These are phyloP conservation scores for Auricularia sp. DNA, from an alignment of 768 basidiomycete genomes.

Conservation along the genomic window DNA sequence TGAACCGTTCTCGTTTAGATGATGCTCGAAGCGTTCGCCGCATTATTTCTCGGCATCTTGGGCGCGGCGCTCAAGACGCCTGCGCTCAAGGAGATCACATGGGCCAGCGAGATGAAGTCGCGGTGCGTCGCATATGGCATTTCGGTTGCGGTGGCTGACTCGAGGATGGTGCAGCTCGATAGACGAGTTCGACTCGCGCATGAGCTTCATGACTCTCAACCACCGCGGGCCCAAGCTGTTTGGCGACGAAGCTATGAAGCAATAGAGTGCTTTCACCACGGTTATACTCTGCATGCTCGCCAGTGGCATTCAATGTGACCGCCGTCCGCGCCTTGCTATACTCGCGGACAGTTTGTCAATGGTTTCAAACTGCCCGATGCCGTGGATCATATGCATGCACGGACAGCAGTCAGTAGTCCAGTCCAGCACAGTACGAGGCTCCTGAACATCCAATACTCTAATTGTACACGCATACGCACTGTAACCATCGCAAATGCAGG, in stretches of 20 bases:
- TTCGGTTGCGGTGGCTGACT: too few species aligned
- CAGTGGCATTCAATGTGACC: too few species aligned
- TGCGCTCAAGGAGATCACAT: slow-evolving; percentile 67
- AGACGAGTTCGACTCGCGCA: slow-evolving; percentile 64
- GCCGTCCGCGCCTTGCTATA: too few species aligned
- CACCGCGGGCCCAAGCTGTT: slow-evolving; percentile 40
- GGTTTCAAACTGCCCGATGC: too few species aligned
- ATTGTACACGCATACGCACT: too few species aligned
- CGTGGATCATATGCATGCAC: too few species aligned
- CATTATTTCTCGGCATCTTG: slow-evolving; percentile 55
- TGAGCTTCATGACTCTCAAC: slow-evolving; percentile 51
- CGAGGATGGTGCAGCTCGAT: slow-evolving; percentile 37
- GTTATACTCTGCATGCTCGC: too few species aligned
- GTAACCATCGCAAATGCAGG: too few species aligned
- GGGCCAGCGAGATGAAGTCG: slow-evolving; percentile 82
- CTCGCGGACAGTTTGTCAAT: too few species aligned
- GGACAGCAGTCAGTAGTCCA: too few species aligned
- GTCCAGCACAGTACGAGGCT: too few species aligned
- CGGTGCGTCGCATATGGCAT: slow-evolving; percentile 35
- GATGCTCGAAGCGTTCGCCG: slow-evolving; percentile 51
- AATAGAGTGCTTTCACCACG: not conserved
- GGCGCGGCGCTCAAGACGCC: slow-evolving; percentile 66
- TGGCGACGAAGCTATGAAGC: slow-evolving; percentile 3
- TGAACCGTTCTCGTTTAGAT: slow-evolving; percentile 34
- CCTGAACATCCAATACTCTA: too few species aligned